Evolutionary conservation across 495 filamentous ascomycete species (phyloP).

Genomic region (Xylaria curta): DNA sequence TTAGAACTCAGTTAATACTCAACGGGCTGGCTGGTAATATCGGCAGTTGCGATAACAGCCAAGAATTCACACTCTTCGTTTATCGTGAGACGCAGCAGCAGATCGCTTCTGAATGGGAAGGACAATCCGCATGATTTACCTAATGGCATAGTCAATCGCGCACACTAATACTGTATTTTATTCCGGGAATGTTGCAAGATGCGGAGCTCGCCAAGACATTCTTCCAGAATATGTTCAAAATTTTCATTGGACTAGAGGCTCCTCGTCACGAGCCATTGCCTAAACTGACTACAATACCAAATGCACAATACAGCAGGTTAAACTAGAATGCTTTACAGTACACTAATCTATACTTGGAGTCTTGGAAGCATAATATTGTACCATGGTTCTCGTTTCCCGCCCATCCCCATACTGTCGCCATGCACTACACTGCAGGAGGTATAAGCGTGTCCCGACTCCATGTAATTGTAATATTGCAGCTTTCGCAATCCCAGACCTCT

Average conservation of each 20-base stretch:
- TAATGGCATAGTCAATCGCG: neutral
- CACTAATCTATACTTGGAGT: neutral
- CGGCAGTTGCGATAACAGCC: neutral
- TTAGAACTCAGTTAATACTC: neutral
- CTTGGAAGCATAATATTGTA: neutral
- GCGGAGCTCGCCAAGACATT: neutral
- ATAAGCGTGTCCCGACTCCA: neutral
- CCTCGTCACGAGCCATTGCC: neutral
- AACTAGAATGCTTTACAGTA: neutral
- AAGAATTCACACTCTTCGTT: neutral
- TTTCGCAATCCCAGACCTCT: neutral
- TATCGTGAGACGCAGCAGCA: conserved; percentile 3
- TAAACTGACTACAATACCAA: neutral
- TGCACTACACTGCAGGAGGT: neutral
- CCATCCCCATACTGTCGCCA: neutral
- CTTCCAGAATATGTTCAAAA: neutral
- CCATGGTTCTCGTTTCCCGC: neutral
- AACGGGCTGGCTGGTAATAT: neutral
- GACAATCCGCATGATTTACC: neutral
- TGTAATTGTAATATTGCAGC: conserved; percentile 14
- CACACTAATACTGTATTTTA: neutral
- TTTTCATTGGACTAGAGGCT: neutral
- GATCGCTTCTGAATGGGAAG: neutral
- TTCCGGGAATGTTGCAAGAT: neutral
- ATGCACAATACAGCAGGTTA: neutral